Evolutionary conservation across 495 filamentous ascomycete genomes (phyloP).

Genomic region (Penicillium arizonense): DNA sequence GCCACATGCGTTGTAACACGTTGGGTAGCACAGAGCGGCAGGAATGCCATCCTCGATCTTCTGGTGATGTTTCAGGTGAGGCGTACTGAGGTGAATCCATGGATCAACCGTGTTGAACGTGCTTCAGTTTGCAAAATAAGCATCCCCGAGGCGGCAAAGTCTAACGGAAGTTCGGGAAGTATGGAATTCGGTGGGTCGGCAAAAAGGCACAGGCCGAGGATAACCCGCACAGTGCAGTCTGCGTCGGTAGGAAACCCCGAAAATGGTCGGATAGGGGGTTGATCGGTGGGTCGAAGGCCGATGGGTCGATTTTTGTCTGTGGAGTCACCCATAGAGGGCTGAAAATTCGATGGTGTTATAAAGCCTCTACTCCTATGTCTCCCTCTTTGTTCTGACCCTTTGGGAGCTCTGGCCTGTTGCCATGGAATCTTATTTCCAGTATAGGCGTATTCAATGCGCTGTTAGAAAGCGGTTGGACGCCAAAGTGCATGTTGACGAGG

Average conservation of each 20-base stretch:
- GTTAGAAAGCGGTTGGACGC: neutral
- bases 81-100: too few relatives aligned
- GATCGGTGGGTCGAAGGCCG: neutral
- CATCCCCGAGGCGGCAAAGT: too few relatives aligned
- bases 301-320: neutral
- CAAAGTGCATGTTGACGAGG: neutral
- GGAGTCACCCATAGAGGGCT: neutral
- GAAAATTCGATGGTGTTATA: neutral
- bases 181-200: neutral
- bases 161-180: too few relatives aligned
- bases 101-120: too few relatives aligned
- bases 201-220: neutral
- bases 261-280: neutral
- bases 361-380: neutral
- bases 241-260: neutral
- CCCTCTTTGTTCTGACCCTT: neutral
- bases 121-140: too few relatives aligned
- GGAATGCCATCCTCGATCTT: too few relatives aligned
- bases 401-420: neutral
- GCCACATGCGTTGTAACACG: too few relatives aligned
- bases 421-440: constrained; percentile 17
- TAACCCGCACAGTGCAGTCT: neutral
- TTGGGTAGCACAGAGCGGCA: too few relatives aligned
- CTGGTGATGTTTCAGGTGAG: too few relatives aligned
- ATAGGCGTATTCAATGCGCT: constrained; percentile 5